A percentile compares a stretch with the other conserved stretches of the same genome.
phyloP scores from a whole-genome alignment of 495 filamentous ascomycete genomes.

The Filosporella fistucella region DNA sequence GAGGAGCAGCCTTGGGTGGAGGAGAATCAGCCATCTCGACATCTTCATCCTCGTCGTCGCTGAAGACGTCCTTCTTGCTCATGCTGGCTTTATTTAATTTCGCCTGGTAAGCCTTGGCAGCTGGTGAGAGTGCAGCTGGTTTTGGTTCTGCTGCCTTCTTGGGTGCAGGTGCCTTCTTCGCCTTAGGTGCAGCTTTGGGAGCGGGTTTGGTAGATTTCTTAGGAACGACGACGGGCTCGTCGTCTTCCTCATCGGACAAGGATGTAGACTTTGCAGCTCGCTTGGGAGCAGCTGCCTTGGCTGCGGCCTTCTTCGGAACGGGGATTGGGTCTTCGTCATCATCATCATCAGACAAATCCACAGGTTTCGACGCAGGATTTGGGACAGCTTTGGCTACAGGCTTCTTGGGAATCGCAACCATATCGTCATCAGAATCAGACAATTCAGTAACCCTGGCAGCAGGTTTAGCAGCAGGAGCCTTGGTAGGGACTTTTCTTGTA shows the following conservation, averaged over 20 bases:
- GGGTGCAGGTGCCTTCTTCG: slow-evolving; percentile 25
- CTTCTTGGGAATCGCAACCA: too few species aligned
- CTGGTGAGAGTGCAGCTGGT: slow-evolving; percentile 56
- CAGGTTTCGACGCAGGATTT: neutral
- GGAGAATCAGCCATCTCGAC: slow-evolving; percentile 36
- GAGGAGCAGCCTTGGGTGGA: slow-evolving; percentile 31
- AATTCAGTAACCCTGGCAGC: too few species aligned
- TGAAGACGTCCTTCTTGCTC: slow-evolving; percentile 30
- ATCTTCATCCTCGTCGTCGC: slow-evolving; percentile 40
- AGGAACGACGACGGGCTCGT: slow-evolving; percentile 14
- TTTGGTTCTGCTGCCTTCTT: slow-evolving; percentile 37
- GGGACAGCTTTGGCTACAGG: too few species aligned
- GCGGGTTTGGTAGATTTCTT: slow-evolving; percentile 20
- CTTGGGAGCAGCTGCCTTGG: slow-evolving; percentile 21
- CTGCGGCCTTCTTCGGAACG: slow-evolving; percentile 28
- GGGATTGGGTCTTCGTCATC: slow-evolving; percentile 45
- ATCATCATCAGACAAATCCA: neutral
- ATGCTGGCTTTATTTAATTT: slow-evolving; percentile 53
- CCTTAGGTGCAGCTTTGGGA: slow-evolving; percentile 28
- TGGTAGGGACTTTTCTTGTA: slow-evolving; percentile 30
- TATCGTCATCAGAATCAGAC: too few species aligned
- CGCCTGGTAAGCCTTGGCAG: slow-evolving; percentile 76
- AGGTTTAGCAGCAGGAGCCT: slow-evolving; percentile 23
- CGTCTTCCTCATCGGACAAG: neutral
- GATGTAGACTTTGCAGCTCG: neutral